Evolutionary conservation across 2,329 filamentous ascomycete species (phyloP), one percentile per base, ranked within the genome.

Genomic region (Penicillium aurantiogriseum): DNA sequence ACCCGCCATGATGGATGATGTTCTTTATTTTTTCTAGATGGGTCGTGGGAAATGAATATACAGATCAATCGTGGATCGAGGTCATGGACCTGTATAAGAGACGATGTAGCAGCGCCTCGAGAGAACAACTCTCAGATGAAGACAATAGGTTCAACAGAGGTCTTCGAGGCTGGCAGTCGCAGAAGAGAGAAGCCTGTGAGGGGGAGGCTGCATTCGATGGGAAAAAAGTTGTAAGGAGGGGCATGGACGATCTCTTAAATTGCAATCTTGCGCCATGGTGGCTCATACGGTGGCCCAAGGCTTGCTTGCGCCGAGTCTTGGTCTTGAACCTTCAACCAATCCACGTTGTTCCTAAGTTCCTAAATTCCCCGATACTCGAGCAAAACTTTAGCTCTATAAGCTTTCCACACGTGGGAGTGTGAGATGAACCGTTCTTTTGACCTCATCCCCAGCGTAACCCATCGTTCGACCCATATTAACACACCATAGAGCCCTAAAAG

Each of bases 1-100:
- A 78, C 21, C 71, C 69, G 57, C 57, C 57, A 59, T 59, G 39
- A 35, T 56, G 15, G 27, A 53, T 36, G 33, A 40, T 25, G 31
- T 36, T 11, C 8, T 31, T 10, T 19, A n/a, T 42, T 11, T 2
- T 19, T 19, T 27, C 3, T 44, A 29, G 17, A 29, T 5, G 17
- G 23, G 42, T n/a, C 1, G 33, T 35, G 17, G 4, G 13, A 25
- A 27, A 44, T 9, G 5, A n/a, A n/a, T 31, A n/a, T n/a, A 19
- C 25, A 45, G n/a, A 4, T 45, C 43, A 45, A 19, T 27, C 21
- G 25, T 63, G 21, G 71, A 38, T 40, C 2, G 13, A 23, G 36
- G 48, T 21, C 7, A 19, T 25, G 17, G 19, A 15, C 17, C 35
- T 19, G 9, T 39, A 21, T 29, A 29, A 29, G 11, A 40, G 15